These are phyloP conservation scores for Eucalyptus guilfoylei DNA, from an alignment of 345 rosid species.

Conservation along the genomic window DNA sequence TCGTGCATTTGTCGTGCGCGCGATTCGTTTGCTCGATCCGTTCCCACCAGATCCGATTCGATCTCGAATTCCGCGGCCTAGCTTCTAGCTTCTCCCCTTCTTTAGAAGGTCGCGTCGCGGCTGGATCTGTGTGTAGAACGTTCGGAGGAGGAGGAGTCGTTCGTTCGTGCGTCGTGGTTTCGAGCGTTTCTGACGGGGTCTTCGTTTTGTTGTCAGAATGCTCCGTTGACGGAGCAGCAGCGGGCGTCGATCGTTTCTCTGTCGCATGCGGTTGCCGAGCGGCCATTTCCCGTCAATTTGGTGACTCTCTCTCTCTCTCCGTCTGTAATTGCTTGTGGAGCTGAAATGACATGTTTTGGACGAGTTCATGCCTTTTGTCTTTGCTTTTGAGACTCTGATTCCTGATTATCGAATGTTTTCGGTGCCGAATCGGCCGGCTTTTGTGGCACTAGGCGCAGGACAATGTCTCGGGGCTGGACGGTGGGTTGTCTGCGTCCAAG, in stretches of 20 bases:
- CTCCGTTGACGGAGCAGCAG: constrained; percentile 81
- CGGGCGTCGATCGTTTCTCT: constrained; percentile 57
- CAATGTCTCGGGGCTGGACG: constrained; percentile 43
- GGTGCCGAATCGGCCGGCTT: neutral
- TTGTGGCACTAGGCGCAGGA: constrained; percentile 44
- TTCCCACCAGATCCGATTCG: neutral
- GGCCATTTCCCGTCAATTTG: constrained; percentile 69
- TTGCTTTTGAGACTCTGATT: neutral
- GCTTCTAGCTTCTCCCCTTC: neutral
- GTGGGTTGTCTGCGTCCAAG: constrained; percentile 35
- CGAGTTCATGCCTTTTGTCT: neutral
- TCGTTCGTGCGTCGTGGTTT: neutral
- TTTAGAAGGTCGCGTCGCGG: neutral
- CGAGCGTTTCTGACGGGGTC: neutral
- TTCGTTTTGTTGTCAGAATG: constrained; percentile 24
- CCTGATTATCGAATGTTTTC: neutral
- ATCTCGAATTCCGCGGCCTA: neutral
- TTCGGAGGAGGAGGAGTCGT: rapidly evolving
- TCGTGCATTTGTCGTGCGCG: neutral
- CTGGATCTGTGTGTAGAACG: neutral
- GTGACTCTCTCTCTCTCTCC: constrained; percentile 7
- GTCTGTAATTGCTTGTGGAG: neutral
- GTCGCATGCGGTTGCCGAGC: constrained; percentile 66
- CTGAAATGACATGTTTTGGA: neutral
- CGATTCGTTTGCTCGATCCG: neutral